A percentile compares a stretch with the other conserved stretches of the same genome.
Conservation (phyloP, 257 asterid species). For the Salvia miltiorrhiza region DNA sequence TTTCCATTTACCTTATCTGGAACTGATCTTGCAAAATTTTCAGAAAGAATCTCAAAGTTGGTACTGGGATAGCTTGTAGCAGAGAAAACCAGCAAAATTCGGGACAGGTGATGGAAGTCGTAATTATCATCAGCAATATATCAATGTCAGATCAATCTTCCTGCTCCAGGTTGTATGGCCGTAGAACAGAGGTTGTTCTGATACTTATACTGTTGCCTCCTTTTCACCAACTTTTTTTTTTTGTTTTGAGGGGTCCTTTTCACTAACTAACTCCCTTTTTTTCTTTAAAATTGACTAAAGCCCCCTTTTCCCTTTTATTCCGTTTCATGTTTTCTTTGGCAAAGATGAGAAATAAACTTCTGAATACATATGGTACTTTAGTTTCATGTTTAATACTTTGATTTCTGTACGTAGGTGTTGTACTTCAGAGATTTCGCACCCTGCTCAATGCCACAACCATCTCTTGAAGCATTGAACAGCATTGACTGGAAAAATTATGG, state of each 20-base stretch:
- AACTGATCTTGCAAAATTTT: conserved; percentile 17
- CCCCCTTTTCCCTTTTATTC: not conserved
- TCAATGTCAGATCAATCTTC: conserved; percentile 41
- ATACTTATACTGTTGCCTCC: not conserved
- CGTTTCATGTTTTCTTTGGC: not conserved
- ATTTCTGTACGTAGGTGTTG: conserved; percentile 46
- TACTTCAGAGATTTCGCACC: conserved; percentile 74
- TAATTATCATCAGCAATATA: conserved; percentile 53
- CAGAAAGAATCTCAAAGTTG: conserved; percentile 74
- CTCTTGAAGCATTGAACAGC: conserved; percentile 63
- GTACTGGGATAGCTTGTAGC: conserved; percentile 60
- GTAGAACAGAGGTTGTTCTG: conserved; percentile 72
- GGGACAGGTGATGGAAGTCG: conserved; percentile 64
- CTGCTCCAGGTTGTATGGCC: conserved; percentile 49
- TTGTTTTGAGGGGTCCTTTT: no score
- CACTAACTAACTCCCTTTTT: not conserved
- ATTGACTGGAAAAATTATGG: conserved; percentile 86
- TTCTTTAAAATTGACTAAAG: not conserved
- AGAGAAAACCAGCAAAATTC: conserved; percentile 37
- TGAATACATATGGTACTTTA: not conserved
- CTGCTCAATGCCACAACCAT: conserved; percentile 47
- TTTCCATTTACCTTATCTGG: conserved; percentile 4
- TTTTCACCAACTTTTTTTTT: no score
- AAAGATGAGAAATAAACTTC: not conserved
- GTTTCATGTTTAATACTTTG: conserved; percentile 3